Evolutionary conservation across 768 basidiomycete species (phyloP).

Genomic region (Dacryopinax primogenitus): DNA sequence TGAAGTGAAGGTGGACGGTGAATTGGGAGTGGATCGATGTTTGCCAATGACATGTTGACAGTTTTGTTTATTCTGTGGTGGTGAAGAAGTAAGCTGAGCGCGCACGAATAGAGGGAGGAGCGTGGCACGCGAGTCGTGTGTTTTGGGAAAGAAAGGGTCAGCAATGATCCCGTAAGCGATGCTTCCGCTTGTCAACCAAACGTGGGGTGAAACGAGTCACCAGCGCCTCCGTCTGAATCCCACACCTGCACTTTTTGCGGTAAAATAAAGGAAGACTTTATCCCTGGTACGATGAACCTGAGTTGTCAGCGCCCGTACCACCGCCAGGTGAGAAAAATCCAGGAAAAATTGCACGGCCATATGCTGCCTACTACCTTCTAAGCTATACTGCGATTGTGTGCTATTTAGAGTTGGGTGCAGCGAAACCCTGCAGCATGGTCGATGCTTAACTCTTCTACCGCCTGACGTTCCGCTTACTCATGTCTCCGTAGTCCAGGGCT

Average conservation of each 20-base stretch:
- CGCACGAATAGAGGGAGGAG: not conserved
- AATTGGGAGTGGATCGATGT: not conserved
- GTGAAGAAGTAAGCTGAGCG: not conserved
- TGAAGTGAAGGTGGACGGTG: constrained; percentile 1
- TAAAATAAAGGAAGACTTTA: too few species aligned
- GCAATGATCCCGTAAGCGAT: not conserved
- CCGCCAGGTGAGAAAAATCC: too few species aligned
- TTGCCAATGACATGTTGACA: not conserved
- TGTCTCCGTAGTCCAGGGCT: constrained; percentile 12
- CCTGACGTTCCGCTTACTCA: constrained; percentile 13
- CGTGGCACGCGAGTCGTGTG: not conserved
- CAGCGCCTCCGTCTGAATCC: too few species aligned
- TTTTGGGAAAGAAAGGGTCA: not conserved
- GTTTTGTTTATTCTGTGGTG: not conserved
- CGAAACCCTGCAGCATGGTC: constrained; percentile 9
- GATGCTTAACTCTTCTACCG: constrained; percentile 12
- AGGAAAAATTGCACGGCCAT: too few species aligned
- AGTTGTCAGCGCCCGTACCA: too few species aligned
- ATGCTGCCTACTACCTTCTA: not conserved
- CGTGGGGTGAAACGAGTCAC: too few species aligned
- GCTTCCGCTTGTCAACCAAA: not conserved
- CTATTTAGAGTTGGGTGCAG: not conserved
- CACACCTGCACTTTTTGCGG: too few species aligned
- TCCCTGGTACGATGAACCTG: too few species aligned
- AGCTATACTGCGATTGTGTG: not conserved